These are phyloP conservation scores for Coffea canephora DNA, from an alignment of 257 asterid species.

Conservation along the genomic window DNA sequence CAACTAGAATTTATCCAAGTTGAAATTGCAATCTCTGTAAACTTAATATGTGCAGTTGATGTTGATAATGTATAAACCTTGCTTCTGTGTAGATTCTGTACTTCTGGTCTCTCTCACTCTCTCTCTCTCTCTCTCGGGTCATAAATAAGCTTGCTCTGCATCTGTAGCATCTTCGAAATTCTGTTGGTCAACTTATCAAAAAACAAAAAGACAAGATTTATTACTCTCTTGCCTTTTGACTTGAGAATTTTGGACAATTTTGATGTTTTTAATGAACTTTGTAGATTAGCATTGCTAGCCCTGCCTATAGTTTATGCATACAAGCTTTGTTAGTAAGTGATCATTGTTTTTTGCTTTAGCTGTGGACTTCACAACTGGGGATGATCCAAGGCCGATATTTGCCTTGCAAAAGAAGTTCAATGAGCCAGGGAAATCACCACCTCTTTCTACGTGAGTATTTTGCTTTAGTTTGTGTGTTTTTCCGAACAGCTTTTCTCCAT, in stretches of 20 bases:
- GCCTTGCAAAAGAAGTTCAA: constrained; percentile 83
- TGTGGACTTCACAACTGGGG: constrained; percentile 90
- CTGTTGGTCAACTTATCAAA: background rate
- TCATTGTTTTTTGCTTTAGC: constrained; percentile 40
- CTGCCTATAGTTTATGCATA: background rate
- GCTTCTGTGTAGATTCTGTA: background rate
- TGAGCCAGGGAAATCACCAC: constrained; percentile 88
- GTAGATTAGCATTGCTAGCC: background rate
- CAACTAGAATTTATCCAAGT: background rate
- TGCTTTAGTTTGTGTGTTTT: constrained; percentile 12
- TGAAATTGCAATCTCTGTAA: background rate
- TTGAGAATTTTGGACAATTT: background rate
- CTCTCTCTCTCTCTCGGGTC: background rate
- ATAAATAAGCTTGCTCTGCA: background rate
- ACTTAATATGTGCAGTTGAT: background rate
- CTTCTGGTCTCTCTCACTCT: background rate
- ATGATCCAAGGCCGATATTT: constrained; percentile 79
- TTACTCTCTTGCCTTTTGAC: background rate
- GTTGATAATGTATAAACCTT: background rate
- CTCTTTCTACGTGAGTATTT: constrained; percentile 74
- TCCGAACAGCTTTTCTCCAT: constrained; percentile 4
- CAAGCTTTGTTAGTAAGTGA: constrained; percentile 2
- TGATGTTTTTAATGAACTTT: background rate
- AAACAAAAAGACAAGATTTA: background rate
- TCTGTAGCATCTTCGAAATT: background rate